Evolutionary conservation across 176 grass and related monocot genomes (phyloP), one percentile per base, ranked within the genome.

Genomic region (Zizania latifolia): DNA sequence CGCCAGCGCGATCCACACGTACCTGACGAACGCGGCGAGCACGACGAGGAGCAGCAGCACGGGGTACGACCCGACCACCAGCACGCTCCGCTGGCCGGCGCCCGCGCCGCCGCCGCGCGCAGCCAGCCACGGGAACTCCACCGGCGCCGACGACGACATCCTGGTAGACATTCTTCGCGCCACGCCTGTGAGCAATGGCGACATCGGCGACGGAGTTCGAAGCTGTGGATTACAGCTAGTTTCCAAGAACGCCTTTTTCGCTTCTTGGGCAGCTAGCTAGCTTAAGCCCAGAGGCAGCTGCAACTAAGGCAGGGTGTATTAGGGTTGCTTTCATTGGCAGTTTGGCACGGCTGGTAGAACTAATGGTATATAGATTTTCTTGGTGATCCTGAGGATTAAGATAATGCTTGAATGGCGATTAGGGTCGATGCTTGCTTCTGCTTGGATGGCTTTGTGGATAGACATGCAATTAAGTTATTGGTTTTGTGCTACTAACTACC

Each of bases 21-120:
- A 87, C 60, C 13, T 78, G 60, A 83, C 50, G 67, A 83, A 78
- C 31, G 74, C 85, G 19, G 80, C 14, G 6, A 87, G 80, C 51
- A 87, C 32, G 74, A 83, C 74, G 33, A 87, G 74, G 24, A 87
- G 59, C 0, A 87, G 60, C 4, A 78, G 68, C 68, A 73, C 19
- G 13, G 80, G 79, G 74, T 87, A 87, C n/a, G 85, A 78, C 60
- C 60, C 68, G 1, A 87, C 17, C 79, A 74, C 26, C 37, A 87
- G 32, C 72, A 39, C 15, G 50, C 40, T 83, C 16, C 40, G 67
- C 68, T 67, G 79, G 12, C 59, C 24, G 8, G 34, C 3, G 50
- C 43, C 12, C 2, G 15, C 6, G 54, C 19, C 83, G 4, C 35
- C 39, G 40, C 70, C 40, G 10, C 58, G 53, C 26, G 27, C 45